Evolutionary conservation across 2,329 filamentous ascomycete genomes (phyloP), one percentile per base, ranked within the genome.

Genomic region (Pochonia chlamydosporia): DNA sequence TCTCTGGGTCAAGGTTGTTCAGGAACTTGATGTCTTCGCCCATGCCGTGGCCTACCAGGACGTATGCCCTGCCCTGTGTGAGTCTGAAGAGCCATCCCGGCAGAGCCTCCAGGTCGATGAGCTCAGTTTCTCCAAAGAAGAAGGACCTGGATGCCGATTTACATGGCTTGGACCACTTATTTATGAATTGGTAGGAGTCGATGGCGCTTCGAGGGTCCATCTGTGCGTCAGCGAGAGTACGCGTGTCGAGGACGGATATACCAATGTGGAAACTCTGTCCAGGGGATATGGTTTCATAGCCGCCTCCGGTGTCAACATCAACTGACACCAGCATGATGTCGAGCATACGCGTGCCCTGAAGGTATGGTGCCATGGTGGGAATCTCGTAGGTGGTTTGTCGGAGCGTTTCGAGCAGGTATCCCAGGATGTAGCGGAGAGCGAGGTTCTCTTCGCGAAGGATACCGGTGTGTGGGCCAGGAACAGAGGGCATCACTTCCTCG

Each of bases 391-490:
- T 24, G 20, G 40, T 7, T 28, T 28, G 33, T 14, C 6, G 33
- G 33, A 36, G 20, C 24, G 36, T 37, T 24, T 51, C 47, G 2
- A 24, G 36, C 44, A 40, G 33, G 39, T 56, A 54, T 4, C 55
- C 54, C 4, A 56, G 23, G 20, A 54, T 49, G 35, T 55, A 46
- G 40, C 55, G 40, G 11, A 57, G 46, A 25, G 42, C 46, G 35
- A 54, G 28, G 31, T 50, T 55, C 33, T 57, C 54, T 18, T 56
- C 54, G 5, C 50, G 50, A 4, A 57, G 45, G 41, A 55, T 51
- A n/a, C 53, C 52, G 14, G 35, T 51, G 30, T 57, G 52, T 3
- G 43, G 6, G 25, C 24, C 33, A 11, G 43, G 47, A 31, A 28
- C 35, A 1, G 43, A 49, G 26, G 49, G 3, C 47, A 49, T 49